Conservation (phyloP, 2,329 filamentous ascomycete genomes). For the Hypoxylon sp. region DNA sequence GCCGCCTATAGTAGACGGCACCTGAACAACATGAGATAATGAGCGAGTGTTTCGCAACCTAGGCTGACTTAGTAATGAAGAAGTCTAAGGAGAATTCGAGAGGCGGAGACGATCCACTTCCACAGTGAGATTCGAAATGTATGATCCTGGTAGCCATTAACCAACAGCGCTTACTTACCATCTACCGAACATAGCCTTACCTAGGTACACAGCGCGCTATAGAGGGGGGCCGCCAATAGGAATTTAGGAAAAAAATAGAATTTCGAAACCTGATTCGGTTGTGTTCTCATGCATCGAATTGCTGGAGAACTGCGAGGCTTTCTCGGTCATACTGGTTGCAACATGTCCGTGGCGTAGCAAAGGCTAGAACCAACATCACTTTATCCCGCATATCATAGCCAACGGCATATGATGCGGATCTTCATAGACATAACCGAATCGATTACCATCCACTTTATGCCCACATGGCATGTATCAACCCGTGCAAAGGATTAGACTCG, state of each 20-base stretch:
- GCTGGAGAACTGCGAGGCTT: not conserved
- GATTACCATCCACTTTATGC: not conserved
- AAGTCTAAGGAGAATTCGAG: not conserved
- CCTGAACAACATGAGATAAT: not conserved
- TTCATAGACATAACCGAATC: not conserved
- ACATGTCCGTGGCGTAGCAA: constrained; percentile 3
- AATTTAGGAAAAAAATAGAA: not conserved
- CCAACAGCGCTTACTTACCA: not conserved
- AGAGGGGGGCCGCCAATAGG: not conserved
- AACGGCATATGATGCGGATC: constrained; percentile 1
- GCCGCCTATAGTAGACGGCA: not conserved
- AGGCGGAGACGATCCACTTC: not conserved
- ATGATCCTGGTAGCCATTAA: not conserved
- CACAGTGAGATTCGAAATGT: not conserved
- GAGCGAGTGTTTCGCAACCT: not conserved
- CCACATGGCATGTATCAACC: not conserved
- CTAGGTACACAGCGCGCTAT: not conserved
- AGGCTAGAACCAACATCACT: constrained; percentile 2
- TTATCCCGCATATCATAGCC: constrained; percentile 5
- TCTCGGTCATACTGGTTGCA: not conserved
- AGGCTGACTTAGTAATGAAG: not conserved
- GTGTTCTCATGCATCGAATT: not conserved
- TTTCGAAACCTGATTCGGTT: not conserved
- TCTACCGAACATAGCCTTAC: not conserved
- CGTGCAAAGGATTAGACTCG: not conserved